A percentile compares a stretch with the other conserved stretches of the same genome.
These are phyloP conservation scores for Suhomyces emberorum DNA, from an alignment of 805 yeast genomes.

Conservation along the genomic window DNA sequence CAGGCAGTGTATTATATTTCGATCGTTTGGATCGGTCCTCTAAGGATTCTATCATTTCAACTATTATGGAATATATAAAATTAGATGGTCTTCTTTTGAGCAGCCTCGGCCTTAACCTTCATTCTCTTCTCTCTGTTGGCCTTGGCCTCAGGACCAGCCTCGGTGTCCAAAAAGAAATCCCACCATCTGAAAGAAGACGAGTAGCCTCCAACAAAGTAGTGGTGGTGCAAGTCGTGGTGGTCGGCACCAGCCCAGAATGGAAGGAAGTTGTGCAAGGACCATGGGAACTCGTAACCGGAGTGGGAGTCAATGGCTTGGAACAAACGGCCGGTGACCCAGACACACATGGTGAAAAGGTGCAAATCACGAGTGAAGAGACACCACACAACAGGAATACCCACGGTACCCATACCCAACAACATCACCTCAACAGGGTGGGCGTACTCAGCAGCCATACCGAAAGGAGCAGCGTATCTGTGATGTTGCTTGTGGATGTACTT, in stretches of 20 bases:
- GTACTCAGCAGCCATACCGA: slow-evolving; percentile 95
- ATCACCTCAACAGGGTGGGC: slow-evolving; percentile 95
- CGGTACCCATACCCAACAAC: slow-evolving; percentile 91
- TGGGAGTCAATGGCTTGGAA: slow-evolving; percentile 98
- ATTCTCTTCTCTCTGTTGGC: slow-evolving; percentile 65
- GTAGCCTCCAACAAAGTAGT: slow-evolving; percentile 91
- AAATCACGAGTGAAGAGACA: slow-evolving; percentile 71
- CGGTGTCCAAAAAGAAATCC: slow-evolving; percentile 87
- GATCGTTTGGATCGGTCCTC: no score
- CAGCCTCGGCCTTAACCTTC: slow-evolving; percentile 52
- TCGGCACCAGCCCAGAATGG: slow-evolving; percentile 99
- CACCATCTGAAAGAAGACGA: slow-evolving; percentile 96
- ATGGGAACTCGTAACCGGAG: slow-evolving; percentile 97
- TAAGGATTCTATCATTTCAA: no score
- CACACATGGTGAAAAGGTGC: slow-evolving; percentile 84
- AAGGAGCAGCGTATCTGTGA: slow-evolving; percentile 97
- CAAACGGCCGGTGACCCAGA: slow-evolving; percentile 85
- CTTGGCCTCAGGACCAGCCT: slow-evolving; percentile 81
- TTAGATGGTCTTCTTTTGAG: slow-evolving; percentile 14
- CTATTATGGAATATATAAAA: no score
- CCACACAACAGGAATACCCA: slow-evolving; percentile 88
- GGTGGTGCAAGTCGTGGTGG: slow-evolving; percentile 97
- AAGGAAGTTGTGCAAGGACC: slow-evolving; percentile 87
- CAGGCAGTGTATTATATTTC: no score
- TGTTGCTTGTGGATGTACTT: slow-evolving; percentile 95